Percentiles rank a stretch among this genome's conserved stretches.
These are phyloP conservation scores for Pulveroboletus sp. DNA, from an alignment of 768 basidiomycete genomes.

Conservation along the genomic window DNA sequence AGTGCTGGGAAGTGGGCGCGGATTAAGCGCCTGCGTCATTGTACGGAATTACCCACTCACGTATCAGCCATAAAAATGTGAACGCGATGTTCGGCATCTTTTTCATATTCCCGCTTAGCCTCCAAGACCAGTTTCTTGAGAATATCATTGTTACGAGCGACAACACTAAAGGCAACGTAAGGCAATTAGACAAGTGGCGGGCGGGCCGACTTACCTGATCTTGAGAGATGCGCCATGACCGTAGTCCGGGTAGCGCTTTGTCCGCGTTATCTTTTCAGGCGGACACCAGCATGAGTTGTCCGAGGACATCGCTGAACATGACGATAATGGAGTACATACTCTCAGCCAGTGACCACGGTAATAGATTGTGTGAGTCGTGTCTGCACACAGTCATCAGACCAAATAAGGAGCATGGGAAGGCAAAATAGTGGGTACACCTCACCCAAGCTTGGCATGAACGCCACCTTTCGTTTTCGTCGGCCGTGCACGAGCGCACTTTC, in stretches of 20 bases:
- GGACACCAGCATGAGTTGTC: constrained; percentile 16
- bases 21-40: neutral
- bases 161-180: constrained; percentile 49
- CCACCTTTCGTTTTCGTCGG: constrained; percentile 69
- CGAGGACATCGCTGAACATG: constrained; percentile 12
- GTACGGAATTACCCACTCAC: constrained; percentile 43
- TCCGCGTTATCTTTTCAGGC: constrained; percentile 63
- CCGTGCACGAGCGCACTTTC: constrained; percentile 60
- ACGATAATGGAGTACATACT: constrained; percentile 38
- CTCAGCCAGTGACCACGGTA: constrained; percentile 87
- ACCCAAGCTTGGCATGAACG: constrained; percentile 85
- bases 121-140: constrained; percentile 82
- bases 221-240: constrained; percentile 70
- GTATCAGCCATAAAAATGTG: constrained; percentile 87
- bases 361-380: constrained; percentile 85
- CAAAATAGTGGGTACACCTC: constrained; percentile 22
- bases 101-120: constrained; percentile 85
- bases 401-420: constrained; percentile 10
- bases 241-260: constrained; percentile 72
- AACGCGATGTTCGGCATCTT: constrained; percentile 86
- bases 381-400: constrained; percentile 35
- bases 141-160: constrained; percentile 84
- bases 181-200: constrained; percentile 16
- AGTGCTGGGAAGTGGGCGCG: constrained; percentile 37
- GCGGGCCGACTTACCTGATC: constrained; percentile 53